These are phyloP conservation scores for Chloranthus sessilifolius DNA, from an alignment of 164 flowering plant species.

Conservation along the genomic window DNA sequence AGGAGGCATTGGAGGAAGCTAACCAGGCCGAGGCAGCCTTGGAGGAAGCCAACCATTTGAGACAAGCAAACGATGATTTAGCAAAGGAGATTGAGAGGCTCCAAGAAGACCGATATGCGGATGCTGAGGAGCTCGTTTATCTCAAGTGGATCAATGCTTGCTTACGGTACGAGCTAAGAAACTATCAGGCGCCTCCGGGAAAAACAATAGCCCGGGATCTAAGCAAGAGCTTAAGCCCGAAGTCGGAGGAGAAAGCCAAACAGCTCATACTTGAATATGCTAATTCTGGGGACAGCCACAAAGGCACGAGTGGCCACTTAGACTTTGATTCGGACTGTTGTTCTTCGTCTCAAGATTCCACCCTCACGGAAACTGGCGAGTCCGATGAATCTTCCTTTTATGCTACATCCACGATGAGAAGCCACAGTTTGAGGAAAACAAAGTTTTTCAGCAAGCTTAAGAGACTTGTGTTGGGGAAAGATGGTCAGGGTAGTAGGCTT, in stretches of 20 bases:
- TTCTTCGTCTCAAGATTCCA: conserved; percentile 58
- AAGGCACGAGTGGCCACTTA: conserved; percentile 10
- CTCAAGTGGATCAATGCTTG: conserved; percentile 95
- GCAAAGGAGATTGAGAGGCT: conserved; percentile 59
- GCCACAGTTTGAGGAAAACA: conserved; percentile 23
- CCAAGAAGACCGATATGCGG: conserved; percentile 55
- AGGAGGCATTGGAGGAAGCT: too few species aligned
- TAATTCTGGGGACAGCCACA: conserved; percentile 39
- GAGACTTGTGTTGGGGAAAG: conserved; percentile 49
- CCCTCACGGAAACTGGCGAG: conserved; percentile 50
- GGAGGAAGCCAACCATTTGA: conserved; percentile 29
- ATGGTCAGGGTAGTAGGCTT: conserved; percentile 13
- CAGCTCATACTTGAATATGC: conserved; percentile 83
- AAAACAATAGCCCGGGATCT: conserved; percentile 80
- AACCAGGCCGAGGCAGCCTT: conserved; percentile 44
- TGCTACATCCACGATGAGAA: conserved; percentile 18
- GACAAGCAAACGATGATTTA: conserved; percentile 49
- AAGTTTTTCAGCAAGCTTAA: conserved; percentile 56
- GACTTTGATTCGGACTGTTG: conserved; percentile 57
- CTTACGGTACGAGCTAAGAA: conserved; percentile 72
- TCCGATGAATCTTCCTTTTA: conserved; percentile 45
- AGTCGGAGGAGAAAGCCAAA: conserved; percentile 81
- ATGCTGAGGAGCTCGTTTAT: conserved; percentile 84
- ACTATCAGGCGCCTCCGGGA: conserved; percentile 54
- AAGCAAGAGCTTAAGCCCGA: conserved; percentile 69